A percentile compares a stretch with the other conserved stretches of the same genome.
These are phyloP conservation scores for Didymella exigua DNA, from an alignment of 2,329 filamentous ascomycete genomes.

Conservation along the genomic window DNA sequence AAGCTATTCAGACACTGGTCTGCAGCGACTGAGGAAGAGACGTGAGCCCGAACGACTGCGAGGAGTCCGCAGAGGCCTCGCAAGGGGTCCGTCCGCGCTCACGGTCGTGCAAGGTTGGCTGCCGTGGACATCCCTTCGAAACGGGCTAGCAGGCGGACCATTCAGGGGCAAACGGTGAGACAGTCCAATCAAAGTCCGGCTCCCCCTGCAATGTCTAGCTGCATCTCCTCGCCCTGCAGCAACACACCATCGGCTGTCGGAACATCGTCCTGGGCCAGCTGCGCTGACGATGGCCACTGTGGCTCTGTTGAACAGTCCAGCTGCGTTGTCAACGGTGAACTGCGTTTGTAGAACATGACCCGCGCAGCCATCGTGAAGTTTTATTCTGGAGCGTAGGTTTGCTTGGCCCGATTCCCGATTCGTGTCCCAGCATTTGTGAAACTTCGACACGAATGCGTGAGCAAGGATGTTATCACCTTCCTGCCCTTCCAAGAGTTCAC, in stretches of 20 bases:
- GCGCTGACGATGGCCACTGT: not conserved
- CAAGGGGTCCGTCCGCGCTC: slow-evolving; percentile 27
- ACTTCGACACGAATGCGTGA: slow-evolving; percentile 25
- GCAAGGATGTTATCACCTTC: slow-evolving; percentile 32
- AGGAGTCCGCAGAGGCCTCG: slow-evolving; percentile 27
- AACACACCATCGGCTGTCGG: slow-evolving; percentile 11
- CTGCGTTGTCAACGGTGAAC: not conserved
- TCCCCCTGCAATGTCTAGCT: slow-evolving; percentile 24
- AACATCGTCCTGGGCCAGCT: slow-evolving; percentile 9
- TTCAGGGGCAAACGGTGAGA: slow-evolving; percentile 31
- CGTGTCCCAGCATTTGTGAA: slow-evolving; percentile 22
- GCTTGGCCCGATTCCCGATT: slow-evolving; percentile 11
- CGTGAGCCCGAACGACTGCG: slow-evolving; percentile 33
- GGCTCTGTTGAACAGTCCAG: slow-evolving; percentile 1
- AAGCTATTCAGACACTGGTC: slow-evolving; percentile 40
- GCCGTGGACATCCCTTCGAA: slow-evolving; percentile 25
- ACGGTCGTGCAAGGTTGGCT: slow-evolving; percentile 34
- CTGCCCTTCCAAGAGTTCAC: slow-evolving; percentile 26
- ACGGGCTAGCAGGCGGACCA: slow-evolving; percentile 28
- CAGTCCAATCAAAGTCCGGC: slow-evolving; percentile 23
- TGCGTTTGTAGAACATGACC: not conserved
- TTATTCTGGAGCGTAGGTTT: not conserved
- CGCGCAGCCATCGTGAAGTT: not conserved
- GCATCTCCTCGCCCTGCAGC: slow-evolving; percentile 29
- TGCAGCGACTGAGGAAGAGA: slow-evolving; percentile 36